Base-by-base conservation (phyloP, 345 rosid species). In the Lumnitzera racemosa region DNA sequence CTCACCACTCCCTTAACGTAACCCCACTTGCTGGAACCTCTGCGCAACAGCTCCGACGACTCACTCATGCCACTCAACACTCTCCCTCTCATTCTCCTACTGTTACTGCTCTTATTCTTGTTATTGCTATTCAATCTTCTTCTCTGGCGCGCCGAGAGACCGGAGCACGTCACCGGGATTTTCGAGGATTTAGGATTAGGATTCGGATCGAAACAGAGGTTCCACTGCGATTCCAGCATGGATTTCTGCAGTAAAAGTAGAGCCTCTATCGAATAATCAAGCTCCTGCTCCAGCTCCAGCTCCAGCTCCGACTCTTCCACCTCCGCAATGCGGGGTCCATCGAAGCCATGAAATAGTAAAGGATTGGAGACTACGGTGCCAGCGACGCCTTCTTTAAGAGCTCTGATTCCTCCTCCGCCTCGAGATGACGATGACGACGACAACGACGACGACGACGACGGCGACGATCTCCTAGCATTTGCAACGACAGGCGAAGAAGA, bases 221-320 rank as follows among this genome's bases (percentile, higher is more conserved):
- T 87, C 98, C 98, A 92, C 50, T 89, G 96, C 70, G 90, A 85
- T 60, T 92, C 98, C 43, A 92, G 82, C 85, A 89, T 82, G 58
- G 91, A 85, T 76, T 83, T 92, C 78, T 92, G 98, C 61, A 91
- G 72, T 74, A 91, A 64, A 24, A 91, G 83, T 31, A 89, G 83
- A 51, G 87, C 95, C 50, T 91, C 96, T 24, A 91, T 74, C 2
- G 90, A 87, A 65, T 61, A 76, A 61, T 78, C 78, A 53, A 78
- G 76, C 53, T 74, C 83, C 56, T 55, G 77, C 78, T 59, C 64
- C 63, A 13, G 74, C 24, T 23, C 64, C 63, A 13, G 74, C 24
- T 23, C 48, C 58, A 75, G 72, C 59, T 61, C 69, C 72, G 43
- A 36, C 43, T 36, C 43, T 4, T 36, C 43, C 0, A 36, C 43